These are phyloP conservation scores for Serendipita sp. DNA, from an alignment of 768 basidiomycete species.

Conservation along the genomic window DNA sequence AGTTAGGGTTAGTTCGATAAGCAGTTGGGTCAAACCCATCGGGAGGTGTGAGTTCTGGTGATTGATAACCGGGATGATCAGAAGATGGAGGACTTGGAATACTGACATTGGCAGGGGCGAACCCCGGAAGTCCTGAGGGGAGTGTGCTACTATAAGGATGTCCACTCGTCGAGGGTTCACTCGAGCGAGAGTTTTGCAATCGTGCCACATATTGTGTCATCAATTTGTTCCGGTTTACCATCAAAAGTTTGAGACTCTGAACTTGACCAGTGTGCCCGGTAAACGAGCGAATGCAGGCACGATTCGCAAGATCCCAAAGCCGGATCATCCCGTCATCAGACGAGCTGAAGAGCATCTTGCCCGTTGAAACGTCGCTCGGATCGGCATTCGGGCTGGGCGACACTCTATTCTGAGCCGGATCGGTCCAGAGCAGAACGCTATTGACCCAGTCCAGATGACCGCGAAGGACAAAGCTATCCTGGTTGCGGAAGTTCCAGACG, in stretches of 20 bases:
- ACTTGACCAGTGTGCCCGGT: slow-evolving; percentile 88
- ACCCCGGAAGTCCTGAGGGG: slow-evolving; percentile 12
- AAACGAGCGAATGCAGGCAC: slow-evolving; percentile 71
- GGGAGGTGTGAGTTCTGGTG: not conserved
- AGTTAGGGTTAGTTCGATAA: slow-evolving; percentile 10
- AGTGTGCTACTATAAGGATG: slow-evolving; percentile 9
- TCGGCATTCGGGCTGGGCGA: slow-evolving; percentile 21
- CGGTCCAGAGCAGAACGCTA: slow-evolving; percentile 82
- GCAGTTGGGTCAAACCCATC: slow-evolving; percentile 8
- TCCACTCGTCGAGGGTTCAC: slow-evolving; percentile 4
- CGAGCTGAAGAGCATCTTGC: slow-evolving; percentile 94
- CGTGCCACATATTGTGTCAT: not conserved
- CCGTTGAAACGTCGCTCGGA: slow-evolving; percentile 40
- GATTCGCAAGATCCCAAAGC: slow-evolving; percentile 77
- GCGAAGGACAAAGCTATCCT: slow-evolving; percentile 79
- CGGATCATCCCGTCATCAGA: slow-evolving; percentile 89
- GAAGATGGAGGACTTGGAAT: slow-evolving; percentile 10
- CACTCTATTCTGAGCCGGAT: slow-evolving; percentile 14
- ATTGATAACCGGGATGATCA: slow-evolving; percentile 10
- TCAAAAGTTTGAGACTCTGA: slow-evolving; percentile 71
- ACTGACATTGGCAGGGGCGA: slow-evolving; percentile 12
- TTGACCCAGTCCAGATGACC: slow-evolving; percentile 97
- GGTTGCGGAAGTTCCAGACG: slow-evolving; percentile 85
- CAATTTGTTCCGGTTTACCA: slow-evolving; percentile 33
- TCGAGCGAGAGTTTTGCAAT: not conserved